Base-by-base conservation (phyloP, 176 grass and related monocot species). In the Eragrostis nindensis region DNA sequence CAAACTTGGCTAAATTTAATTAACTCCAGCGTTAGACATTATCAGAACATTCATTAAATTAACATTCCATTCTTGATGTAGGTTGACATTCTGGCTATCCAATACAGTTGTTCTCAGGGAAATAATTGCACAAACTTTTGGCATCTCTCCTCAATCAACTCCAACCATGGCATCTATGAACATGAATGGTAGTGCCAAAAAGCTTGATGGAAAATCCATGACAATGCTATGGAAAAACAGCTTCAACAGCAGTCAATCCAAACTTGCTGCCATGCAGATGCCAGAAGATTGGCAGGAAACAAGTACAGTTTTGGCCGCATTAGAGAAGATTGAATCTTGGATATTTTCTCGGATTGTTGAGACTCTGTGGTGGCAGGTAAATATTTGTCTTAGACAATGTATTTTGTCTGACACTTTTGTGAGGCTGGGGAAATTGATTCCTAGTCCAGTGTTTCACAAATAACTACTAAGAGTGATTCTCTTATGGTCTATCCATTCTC, bases 331-430 rank as follows among this genome's bases (percentile, higher is more conserved):
- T 14, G 97, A 99, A 84, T 99, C 85, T 59, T 99, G 97, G 97
- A 91, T 93, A 73, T 99, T 99, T 80, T 93, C 84, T 86, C 86
- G 89, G 43, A 88, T 99, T 63, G 82, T 99, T 11, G 87, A 99
- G 56, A 95, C 90, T 24, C 85, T 99, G 21, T 99, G 97, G 97
- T 96, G 90, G 93, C 97, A 99, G 93, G 97, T 99, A 91, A 91
- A 84, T 75, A 38, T 85, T 52, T 52, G 24, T 18, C 36, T 68
- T 70, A 40, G 61, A 59, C 15, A 74, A 32, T 67, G 29, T 82
- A 48, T 73, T 68, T 6, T 47, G 46, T 46, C 17, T 46, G 49
- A 76, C 38, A 68, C 68, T 85, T 66, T 39, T 72, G 57, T 68
- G 24, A 74, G 19, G 42, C 42, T 52, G 59, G 27, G 64, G 85